A percentile compares a stretch with the other conserved stretches of the same genome.
phyloP scores from a whole-genome alignment of 495 filamentous ascomycete genomes.

The Neurospora intermedia region DNA sequence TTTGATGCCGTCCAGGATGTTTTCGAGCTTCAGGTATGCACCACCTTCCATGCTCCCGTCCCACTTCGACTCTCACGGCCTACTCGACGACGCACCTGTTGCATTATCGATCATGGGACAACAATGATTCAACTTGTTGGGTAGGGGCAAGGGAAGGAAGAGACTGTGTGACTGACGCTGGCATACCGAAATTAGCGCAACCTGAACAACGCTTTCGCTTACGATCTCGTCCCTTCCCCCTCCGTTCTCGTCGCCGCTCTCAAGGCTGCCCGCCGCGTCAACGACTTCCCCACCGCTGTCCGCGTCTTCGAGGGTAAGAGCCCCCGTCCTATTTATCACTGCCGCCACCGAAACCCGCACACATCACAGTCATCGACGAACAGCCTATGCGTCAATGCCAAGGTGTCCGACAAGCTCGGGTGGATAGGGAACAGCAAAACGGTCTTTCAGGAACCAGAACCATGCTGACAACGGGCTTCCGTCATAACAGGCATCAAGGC shows the following conservation, averaged over 20 bases:
- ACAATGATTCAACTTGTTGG: not conserved
- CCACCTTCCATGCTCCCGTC: not conserved
- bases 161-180: constrained; percentile 6
- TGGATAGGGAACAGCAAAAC: not conserved
- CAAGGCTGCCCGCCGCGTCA: constrained; percentile 84
- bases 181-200: constrained; percentile 57
- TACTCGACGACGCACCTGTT: not conserved
- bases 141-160: not conserved
- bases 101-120: constrained; percentile 1
- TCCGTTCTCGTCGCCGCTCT: constrained; percentile 87
- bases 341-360: constrained; percentile 7
- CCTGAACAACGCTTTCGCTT: constrained; percentile 99
- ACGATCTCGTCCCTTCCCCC: constrained; percentile 95
- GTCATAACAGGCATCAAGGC: constrained; percentile 73
- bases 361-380: not conserved
- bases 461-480: not conserved
- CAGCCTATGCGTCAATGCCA: not conserved
- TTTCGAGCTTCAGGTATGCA: constrained; percentile 94
- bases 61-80: not conserved
- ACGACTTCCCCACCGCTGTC: constrained; percentile 97
- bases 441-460: not conserved
- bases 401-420: not conserved
- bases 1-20: constrained; percentile 96
- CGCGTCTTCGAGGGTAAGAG: constrained; percentile 88
- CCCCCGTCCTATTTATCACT: not conserved